phyloP scores from a whole-genome alignment of 2,329 filamentous ascomycete species.

The Aspergillus sp. region DNA sequence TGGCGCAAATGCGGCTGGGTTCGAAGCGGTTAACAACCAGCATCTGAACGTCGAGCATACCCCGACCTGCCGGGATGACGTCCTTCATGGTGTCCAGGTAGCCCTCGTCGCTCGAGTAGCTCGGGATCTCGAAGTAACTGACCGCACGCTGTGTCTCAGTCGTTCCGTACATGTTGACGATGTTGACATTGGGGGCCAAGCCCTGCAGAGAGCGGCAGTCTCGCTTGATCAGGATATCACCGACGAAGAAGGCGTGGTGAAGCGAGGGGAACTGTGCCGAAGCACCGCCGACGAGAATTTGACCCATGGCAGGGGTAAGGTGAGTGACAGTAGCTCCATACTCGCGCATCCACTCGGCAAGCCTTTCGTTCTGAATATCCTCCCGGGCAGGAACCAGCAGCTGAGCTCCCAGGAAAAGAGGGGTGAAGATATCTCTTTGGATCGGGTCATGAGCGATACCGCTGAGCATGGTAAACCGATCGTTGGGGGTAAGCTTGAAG shows the following conservation, averaged over 20 bases:
- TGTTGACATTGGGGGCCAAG: conserved; percentile 71
- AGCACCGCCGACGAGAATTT: conserved; percentile 86
- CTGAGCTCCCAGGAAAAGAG: conserved; percentile 80
- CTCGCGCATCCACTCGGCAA: conserved; percentile 85
- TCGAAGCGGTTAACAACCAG: conserved; percentile 75
- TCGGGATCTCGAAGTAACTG: conserved; percentile 78
- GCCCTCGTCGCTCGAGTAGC: conserved; percentile 62
- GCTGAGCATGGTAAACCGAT: conserved; percentile 77
- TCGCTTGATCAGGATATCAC: conserved; percentile 81
- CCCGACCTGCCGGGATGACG: conserved; percentile 77
- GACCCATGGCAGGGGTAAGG: conserved; percentile 93
- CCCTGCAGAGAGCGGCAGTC: conserved; percentile 77
- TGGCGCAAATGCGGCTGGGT: conserved; percentile 67
- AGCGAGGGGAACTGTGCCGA: conserved; percentile 74
- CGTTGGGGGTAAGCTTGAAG: conserved; percentile 72
- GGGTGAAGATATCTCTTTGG: conserved; percentile 78
- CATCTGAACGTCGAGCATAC: conserved; percentile 87
- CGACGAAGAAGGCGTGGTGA: conserved; percentile 84
- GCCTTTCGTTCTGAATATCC: conserved; percentile 80
- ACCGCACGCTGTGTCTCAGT: conserved; percentile 83
- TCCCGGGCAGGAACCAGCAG: conserved; percentile 77
- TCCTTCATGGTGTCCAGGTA: conserved; percentile 69
- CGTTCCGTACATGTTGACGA: conserved; percentile 86
- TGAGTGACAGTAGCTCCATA: conserved; percentile 78
- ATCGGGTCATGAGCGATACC: conserved; percentile 72